Base-by-base conservation (phyloP, 2,329 filamentous ascomycete genomes). In the Colletotrichum sidae region DNA sequence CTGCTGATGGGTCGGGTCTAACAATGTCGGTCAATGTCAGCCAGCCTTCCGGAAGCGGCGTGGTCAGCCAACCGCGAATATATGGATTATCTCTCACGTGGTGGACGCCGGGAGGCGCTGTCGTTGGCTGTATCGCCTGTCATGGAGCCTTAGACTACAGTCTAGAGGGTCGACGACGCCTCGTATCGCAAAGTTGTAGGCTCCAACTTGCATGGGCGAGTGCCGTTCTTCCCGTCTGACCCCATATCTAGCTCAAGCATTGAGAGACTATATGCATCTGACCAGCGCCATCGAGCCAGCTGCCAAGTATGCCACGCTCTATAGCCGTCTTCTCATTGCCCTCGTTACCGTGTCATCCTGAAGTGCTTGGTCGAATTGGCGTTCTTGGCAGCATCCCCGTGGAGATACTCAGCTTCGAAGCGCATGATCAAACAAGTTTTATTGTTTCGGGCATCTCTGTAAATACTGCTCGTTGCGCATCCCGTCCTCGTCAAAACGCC, bases 401-500 rank as follows among this genome's bases (percentile, higher is more conserved):
- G 49, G 52, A 17, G n/a, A 46, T 15, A 52, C 42, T n/a, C 9
- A 49, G 38, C 15, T 35, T 45, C 33, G 37, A 17, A 42, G 50
- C 17, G 46, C 42, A 34, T 33, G 33, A n/a, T 42, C 44, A 25
- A 49, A 42, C 15, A 55, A 13, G 46, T n/a, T 15, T 39, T 13
- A 34, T 60, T 46, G 35, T 25, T 9, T 13, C 51, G 39, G 39
- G 37, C 34, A 47, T 56, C 39, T 62, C 46, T 61, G 62, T 62
- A 65, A 65, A 65, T 65, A 65, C 41, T 42, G 58, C 57, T 42
- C 41, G 9, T 52, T 52, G 62, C 25, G 25, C 25, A 25, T 25
- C 25, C 62, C 58, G 47, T 42, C 17, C n/a, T 45, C 52, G 25
- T 37, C 17, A 11, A 5, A 35, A 25, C 11, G 17, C n/a, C 46